Conservation (phyloP, 257 asterid genomes). For the Mitragyna speciosa region DNA sequence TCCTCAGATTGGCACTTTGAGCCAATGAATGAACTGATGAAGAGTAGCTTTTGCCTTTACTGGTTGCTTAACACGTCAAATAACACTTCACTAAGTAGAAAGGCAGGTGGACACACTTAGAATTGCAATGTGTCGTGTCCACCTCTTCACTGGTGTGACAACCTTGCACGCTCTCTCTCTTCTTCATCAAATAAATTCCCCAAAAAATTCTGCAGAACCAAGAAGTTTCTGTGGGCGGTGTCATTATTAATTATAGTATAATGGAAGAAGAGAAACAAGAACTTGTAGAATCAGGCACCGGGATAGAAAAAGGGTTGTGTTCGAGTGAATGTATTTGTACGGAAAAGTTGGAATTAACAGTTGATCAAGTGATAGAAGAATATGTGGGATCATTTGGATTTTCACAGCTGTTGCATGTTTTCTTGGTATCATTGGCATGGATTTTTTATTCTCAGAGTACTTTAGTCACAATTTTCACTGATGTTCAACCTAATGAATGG, state of each 20-base stretch:
- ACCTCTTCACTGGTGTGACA: not conserved
- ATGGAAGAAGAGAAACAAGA: slow-evolving; percentile 9
- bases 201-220: no score
- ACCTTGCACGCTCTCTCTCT: not conserved
- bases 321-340: not conserved
- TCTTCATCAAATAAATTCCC: no score
- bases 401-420: slow-evolving; percentile 56
- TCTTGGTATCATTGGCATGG: slow-evolving; percentile 59
- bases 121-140: slow-evolving; percentile 4
- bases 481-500: slow-evolving; percentile 58
- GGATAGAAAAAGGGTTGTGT: slow-evolving; percentile 2
- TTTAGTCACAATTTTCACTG: slow-evolving; percentile 54
- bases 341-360: slow-evolving; percentile 41
- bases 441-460: slow-evolving; percentile 58
- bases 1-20: no score
- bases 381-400: slow-evolving; percentile 61
- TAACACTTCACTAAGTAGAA: not conserved
- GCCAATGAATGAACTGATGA: not conserved
- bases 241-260: not conserved
- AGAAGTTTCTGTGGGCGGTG: not conserved
- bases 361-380: slow-evolving; percentile 59
- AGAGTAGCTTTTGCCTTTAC: not conserved
- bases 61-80: not conserved
- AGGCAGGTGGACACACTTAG: not conserved
- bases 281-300: not conserved